These are phyloP conservation scores for Fagus sylvatica DNA, from an alignment of 306 rosid genomes.

Conservation along the genomic window DNA sequence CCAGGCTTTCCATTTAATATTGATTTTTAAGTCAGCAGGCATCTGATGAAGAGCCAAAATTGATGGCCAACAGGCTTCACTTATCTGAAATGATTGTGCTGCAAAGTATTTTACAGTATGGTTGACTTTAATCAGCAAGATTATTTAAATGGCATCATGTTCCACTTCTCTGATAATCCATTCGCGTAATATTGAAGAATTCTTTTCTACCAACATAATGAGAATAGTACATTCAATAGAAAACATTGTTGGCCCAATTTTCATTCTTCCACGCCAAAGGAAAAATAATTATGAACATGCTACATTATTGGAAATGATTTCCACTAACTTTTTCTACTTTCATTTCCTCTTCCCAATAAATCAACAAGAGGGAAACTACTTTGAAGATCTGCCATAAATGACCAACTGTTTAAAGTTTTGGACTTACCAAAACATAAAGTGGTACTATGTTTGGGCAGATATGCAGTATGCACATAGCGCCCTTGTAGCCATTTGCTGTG, in stretches of 20 bases:
- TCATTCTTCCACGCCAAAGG: not conserved
- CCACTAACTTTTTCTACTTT: too few relatives aligned
- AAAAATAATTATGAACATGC: not conserved
- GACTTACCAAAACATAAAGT: too few relatives aligned
- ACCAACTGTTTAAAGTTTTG: too few relatives aligned
- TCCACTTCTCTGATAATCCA: not conserved
- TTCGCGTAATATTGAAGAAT: not conserved
- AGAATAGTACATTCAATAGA: not conserved
- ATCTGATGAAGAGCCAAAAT: not conserved
- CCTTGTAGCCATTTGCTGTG: too few relatives aligned
- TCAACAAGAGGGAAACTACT: too few relatives aligned
- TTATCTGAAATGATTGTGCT: not conserved
- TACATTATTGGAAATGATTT: not conserved
- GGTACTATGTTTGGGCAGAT: too few relatives aligned
- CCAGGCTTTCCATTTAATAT: not conserved
- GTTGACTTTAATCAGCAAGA: not conserved
- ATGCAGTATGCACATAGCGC: too few relatives aligned
- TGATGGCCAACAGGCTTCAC: not conserved
- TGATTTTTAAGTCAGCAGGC: not conserved
- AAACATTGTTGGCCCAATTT: not conserved
- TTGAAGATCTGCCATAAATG: too few relatives aligned
- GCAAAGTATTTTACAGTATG: not conserved
- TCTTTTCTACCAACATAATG: not conserved
- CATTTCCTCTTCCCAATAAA: too few relatives aligned
- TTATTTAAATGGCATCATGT: not conserved